Percentiles rank a stretch among this genome's conserved stretches.
phyloP scores from a whole-genome alignment of 768 basidiomycete species.

The Thelephora aurantiotincta region DNA sequence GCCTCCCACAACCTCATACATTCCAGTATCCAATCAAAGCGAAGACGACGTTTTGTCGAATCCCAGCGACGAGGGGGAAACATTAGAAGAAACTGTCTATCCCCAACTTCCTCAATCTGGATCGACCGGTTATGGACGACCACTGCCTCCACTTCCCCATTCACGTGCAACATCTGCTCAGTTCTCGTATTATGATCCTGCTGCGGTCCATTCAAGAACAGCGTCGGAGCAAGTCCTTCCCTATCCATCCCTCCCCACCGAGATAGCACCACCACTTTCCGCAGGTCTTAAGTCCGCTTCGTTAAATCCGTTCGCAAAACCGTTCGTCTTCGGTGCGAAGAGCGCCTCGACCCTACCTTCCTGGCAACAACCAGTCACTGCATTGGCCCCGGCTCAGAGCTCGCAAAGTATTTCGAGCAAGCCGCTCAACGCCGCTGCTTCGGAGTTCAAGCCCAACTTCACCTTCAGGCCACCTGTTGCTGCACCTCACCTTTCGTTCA shows the following conservation, averaged over 20 bases:
- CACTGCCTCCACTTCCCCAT: constrained; percentile 47
- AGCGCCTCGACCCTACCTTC: constrained; percentile 21
- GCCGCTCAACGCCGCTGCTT: constrained; percentile 66
- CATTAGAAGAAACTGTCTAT: constrained; percentile 2
- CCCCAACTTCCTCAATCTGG: constrained; percentile 28
- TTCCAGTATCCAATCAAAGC: constrained; percentile 12
- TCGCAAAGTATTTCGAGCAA: constrained; percentile 16
- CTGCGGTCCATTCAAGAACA: constrained; percentile 47
- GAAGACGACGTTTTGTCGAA: constrained; percentile 71
- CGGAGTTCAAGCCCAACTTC: constrained; percentile 73
- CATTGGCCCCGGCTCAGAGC: neutral
- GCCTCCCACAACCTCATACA: constrained; percentile 37
- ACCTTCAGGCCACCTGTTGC: constrained; percentile 63
- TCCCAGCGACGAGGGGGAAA: constrained; percentile 62
- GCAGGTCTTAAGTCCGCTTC: constrained; percentile 9
- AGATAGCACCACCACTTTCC: constrained; percentile 2
- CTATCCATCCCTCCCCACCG: neutral
- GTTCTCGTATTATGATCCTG: constrained; percentile 46
- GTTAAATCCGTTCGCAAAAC: constrained; percentile 72
- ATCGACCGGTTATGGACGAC: constrained; percentile 29
- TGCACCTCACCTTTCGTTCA: constrained; percentile 42
- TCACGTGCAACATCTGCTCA: constrained; percentile 51
- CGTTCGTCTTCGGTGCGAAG: constrained; percentile 60
- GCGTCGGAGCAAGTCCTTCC: constrained; percentile 26
- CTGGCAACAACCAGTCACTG: constrained; percentile 7